Evolutionary conservation across 768 basidiomycete genomes (phyloP), one percentile per base, ranked within the genome.

Genomic region (Boletus rufocinnamomeus): DNA sequence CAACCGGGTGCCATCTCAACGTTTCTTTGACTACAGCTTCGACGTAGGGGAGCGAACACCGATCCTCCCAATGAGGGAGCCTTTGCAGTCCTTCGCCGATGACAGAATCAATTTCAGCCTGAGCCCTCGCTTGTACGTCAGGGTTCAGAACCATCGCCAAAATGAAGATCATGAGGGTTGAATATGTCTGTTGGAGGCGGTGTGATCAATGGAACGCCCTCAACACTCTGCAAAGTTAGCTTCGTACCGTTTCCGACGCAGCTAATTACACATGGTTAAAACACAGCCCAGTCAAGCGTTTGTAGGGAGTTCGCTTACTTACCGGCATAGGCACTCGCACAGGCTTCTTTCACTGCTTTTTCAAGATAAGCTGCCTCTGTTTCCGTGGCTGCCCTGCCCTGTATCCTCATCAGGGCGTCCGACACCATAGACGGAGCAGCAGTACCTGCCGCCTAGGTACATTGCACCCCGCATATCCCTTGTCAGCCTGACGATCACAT

Each of bases 91-190:
- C 59, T 16, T 54, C n/a, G 11, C 72, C 63, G 8, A 63, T 54
- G 27, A 65, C 50, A 11, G 58, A 46, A 44, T 63, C 64, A 10
- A 69, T 65, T 14, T 69, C 63, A 32, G 56, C 58, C 13, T 60
- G 64, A 17, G 60, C 66, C 28, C 25, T 54, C 49, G 60, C 54
- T 52, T 69, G 71, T 23, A 61, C 69, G 1, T 69, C 61, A 43
- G 69, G 67, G 53, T 69, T 60, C 34, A 71, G 41, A 30, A 69
- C 48, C 69, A 71, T 66, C n/a, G 49, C 66, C 50, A 69, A 57
- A 25, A 69, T 21, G 54, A 72, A 71, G 27, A 55, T 56, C 48
- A 56, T 50, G 27, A 63, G 32, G 19, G 58, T 62, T 32, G 66
- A 72, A 11, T 13, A 59, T 8, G 63, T 67, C 72, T 62, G 48